phyloP scores from a whole-genome alignment of 768 basidiomycete species.

The Rhodosporidiobolus sp. region DNA sequence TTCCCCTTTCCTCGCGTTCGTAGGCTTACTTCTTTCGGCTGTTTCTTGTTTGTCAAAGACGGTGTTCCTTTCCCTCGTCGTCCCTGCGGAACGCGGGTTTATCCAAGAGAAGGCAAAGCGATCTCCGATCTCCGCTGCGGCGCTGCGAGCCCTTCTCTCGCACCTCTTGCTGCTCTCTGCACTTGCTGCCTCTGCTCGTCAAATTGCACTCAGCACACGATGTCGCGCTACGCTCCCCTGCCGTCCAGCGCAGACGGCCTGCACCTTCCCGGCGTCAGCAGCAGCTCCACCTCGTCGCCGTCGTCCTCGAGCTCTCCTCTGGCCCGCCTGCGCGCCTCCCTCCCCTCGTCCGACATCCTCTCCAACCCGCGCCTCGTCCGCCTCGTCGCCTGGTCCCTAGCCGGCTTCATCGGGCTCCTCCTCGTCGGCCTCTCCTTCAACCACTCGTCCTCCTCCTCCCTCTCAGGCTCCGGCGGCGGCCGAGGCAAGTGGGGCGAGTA shows the following conservation, averaged over 20 bases:
- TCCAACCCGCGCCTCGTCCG: background rate
- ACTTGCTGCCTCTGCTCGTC: too few relatives aligned
- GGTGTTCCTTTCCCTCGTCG: too few relatives aligned
- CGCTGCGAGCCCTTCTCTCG: background rate
- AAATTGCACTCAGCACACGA: background rate
- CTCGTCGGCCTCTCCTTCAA: constrained; percentile 2
- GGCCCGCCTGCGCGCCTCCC: too few relatives aligned
- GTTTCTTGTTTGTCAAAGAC: too few relatives aligned
- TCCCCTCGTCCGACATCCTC: background rate
- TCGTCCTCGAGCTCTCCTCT: background rate
- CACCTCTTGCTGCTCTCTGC: background rate
- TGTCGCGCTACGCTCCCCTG: constrained; percentile 9
- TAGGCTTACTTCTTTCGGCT: too few relatives aligned
- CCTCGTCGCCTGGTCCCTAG: constrained; percentile 3
- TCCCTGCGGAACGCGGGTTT: too few relatives aligned
- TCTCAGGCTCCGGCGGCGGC: background rate
- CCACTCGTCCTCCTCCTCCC: background rate
- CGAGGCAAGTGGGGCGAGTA: constrained; percentile 9
- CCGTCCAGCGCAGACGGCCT: background rate
- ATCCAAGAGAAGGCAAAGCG: too few relatives aligned
- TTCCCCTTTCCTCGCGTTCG: too few relatives aligned
- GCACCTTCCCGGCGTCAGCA: background rate
- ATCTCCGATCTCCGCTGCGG: too few relatives aligned
- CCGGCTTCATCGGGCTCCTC: constrained; percentile 1
- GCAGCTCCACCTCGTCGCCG: background rate